Percentiles rank a stretch among this genome's conserved stretches.
Conservation (phyloP, 2,329 filamentous ascomycete genomes). For the Fusarium sp. region DNA sequence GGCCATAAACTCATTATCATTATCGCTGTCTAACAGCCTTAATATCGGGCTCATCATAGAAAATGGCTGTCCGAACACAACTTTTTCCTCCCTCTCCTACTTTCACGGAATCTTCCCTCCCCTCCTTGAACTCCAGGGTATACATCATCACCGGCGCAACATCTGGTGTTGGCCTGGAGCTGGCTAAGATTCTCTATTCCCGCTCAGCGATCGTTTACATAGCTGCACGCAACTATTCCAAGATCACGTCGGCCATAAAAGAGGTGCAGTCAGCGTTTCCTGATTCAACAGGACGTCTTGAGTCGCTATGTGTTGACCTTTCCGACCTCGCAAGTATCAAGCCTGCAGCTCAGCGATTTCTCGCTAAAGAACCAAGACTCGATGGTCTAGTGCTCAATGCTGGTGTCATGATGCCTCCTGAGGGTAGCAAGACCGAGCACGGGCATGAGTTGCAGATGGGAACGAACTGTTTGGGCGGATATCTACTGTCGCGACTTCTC, state of each 20-base stretch:
- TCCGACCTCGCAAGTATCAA: constrained; percentile 22
- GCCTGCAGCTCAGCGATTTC: not conserved
- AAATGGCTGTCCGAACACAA: constrained; percentile 27
- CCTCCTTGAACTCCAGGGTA: constrained; percentile 14
- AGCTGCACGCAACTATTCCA: constrained; percentile 17
- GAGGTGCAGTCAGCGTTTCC: constrained; percentile 9
- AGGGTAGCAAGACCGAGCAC: constrained; percentile 24
- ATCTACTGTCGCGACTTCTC: constrained; percentile 17
- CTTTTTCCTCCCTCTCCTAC: constrained; percentile 27
- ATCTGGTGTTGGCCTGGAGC: constrained; percentile 28
- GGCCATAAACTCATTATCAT: not conserved
- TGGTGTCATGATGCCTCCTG: constrained; percentile 33
- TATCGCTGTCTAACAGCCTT: not conserved
- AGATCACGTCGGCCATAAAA: constrained; percentile 17
- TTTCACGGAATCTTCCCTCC: constrained; percentile 30
- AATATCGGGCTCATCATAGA: not conserved
- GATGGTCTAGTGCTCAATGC: constrained; percentile 32
- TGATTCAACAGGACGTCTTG: constrained; percentile 17
- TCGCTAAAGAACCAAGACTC: constrained; percentile 15
- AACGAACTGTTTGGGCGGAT: constrained; percentile 33
- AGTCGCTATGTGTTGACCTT: constrained; percentile 24
- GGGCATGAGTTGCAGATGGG: constrained; percentile 35
- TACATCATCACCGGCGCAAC: constrained; percentile 37
- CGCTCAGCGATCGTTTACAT: constrained; percentile 25
- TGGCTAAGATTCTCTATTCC: constrained; percentile 33